Base-by-base conservation (phyloP, 768 basidiomycete genomes). In the Dacryopinax spathularia region DNA sequence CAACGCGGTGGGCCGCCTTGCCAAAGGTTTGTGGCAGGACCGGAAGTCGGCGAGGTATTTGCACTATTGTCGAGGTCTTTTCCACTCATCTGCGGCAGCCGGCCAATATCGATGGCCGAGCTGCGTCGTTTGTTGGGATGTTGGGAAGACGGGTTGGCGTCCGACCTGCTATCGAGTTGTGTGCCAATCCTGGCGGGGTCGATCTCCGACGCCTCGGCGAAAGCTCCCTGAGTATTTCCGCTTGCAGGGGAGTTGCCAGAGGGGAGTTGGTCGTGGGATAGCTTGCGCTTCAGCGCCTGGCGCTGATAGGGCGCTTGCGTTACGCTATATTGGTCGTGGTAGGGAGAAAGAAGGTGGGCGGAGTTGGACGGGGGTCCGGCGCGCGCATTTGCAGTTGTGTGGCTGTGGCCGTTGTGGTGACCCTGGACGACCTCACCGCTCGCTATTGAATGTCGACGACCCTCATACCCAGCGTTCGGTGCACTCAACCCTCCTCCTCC, bases 221-320 rank as follows among this genome's bases (percentile, higher is more conserved):
- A 71, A n/a, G 60, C 16, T 3, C 27, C 60, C 29, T 22, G 35
- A 34, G 22, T 37, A n/a, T 37, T 37, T 64, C 60, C 33, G 61
- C 29, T 62, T 65, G 39, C 5, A 61, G 29, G 20, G 22, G 64
- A 16, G 39, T 62, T 27, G 33, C 18, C 60, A 4, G 43, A 60
- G 20, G 60, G 39, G n/a, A 65, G 61, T 48, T 62, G 64, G 63
- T 70, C 88, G 66, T 79, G 77, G 25, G 89, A 89, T 79, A 89
- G 85, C 76, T 92, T 92, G 68, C 90, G 82, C 73, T 91, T 91
- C 64, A 82, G 84, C 61, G 88, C 88, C 69, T 84, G 83, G 25
- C 62, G 63, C 3, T 56, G 48, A 13, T 10, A 29, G 29, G 48
- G 25, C 5, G 48, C 48, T 6, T 56, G 48, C n/a, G n/a, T n/a